Evolutionary conservation across 192 early-diverging fungal species (phyloP).

Genomic region (Endogone sp.): DNA sequence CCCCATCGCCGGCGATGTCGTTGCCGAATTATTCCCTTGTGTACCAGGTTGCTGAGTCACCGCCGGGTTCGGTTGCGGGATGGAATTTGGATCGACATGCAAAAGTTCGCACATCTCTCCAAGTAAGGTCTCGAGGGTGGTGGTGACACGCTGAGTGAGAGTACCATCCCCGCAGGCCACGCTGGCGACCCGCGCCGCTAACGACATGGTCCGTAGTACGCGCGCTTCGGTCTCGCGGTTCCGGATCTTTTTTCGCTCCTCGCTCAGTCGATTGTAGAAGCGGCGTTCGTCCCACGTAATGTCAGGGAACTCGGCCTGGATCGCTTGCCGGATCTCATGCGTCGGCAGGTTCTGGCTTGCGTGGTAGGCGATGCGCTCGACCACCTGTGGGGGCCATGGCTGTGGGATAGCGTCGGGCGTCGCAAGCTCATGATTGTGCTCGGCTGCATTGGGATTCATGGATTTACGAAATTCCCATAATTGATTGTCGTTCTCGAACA

Average conservation of each 20-base stretch:
- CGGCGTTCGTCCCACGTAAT: conserved; percentile 52
- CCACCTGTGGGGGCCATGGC: conserved; percentile 46
- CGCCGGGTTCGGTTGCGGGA: background rate
- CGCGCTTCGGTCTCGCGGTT: conserved; percentile 38
- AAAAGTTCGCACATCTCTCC: background rate
- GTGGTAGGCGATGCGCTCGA: conserved; percentile 45
- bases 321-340: conserved; percentile 36
- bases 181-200: conserved; percentile 42
- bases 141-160: background rate
- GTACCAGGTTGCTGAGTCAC: background rate
- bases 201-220: conserved; percentile 33
- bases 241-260: conserved; percentile 44
- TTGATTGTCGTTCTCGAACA: conserved; percentile 46
- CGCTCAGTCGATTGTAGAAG: conserved; percentile 52
- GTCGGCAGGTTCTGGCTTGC: conserved; percentile 46
- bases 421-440: conserved; percentile 51
- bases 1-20: no score
- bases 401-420: conserved; percentile 47
- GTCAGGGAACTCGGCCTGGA: conserved; percentile 50
- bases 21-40: background rate
- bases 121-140: background rate
- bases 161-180: conserved; percentile 30
- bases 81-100: background rate
- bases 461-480: conserved; percentile 55
- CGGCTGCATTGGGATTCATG: conserved; percentile 45